These are phyloP conservation scores for Rhizopus arrhizus DNA, from an alignment of 371 early-diverging fungal species.

Conservation along the genomic window DNA sequence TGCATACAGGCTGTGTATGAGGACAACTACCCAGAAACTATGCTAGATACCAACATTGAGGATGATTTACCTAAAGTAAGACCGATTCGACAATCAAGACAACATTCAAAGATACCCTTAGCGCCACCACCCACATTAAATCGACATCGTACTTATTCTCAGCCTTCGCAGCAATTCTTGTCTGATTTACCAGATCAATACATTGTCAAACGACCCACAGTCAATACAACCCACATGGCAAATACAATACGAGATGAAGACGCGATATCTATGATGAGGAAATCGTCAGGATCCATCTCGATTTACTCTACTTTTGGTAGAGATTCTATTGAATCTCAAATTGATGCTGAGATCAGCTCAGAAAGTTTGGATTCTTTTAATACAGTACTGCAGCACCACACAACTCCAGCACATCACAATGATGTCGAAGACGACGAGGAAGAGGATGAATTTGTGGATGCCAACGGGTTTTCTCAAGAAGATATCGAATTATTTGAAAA, in stretches of 20 bases:
- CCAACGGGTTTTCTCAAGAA: constrained; percentile 20
- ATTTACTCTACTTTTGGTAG: constrained; percentile 34
- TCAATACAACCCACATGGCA: neutral
- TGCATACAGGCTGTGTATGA: no score
- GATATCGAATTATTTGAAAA: constrained; percentile 16
- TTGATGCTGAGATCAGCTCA: neutral
- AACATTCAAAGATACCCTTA: constrained; percentile 26
- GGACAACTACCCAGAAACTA: neutral
- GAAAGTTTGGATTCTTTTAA: constrained; percentile 24
- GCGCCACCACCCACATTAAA: constrained; percentile 27
- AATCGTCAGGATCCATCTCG: constrained; percentile 7
- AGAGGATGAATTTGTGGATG: constrained; percentile 31
- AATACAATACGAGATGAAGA: no score
- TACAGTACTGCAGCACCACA: constrained; percentile 8
- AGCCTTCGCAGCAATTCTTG: constrained; percentile 15
- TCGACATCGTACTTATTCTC: constrained; percentile 9
- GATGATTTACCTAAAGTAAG: constrained; percentile 20
- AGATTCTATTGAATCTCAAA: neutral
- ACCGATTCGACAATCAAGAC: constrained; percentile 13
- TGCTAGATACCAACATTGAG: neutral
- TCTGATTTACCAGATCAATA: constrained; percentile 22
- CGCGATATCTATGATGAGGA: neutral
- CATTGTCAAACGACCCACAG: constrained; percentile 11
- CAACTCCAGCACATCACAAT: no score
- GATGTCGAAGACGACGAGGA: constrained; percentile 18